Evolutionary conservation across 1,139 yeast genomes (phyloP).

Genomic region (Debaryomyces sp.): DNA sequence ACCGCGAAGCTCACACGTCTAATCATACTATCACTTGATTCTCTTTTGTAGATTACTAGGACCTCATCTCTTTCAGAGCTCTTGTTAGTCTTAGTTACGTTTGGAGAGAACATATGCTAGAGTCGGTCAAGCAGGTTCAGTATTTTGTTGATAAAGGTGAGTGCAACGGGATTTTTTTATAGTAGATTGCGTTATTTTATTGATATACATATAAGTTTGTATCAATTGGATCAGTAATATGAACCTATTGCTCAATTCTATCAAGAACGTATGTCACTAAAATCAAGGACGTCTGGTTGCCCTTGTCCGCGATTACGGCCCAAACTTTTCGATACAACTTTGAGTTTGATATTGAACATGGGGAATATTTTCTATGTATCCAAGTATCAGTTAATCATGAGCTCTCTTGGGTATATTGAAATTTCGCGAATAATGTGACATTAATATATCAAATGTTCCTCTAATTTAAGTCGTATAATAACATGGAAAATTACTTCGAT

Average conservation of each 20-base stretch:
- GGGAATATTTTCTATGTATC: neutral
- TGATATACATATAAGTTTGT: too few species aligned
- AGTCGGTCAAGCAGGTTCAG: neutral
- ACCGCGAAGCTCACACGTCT: constrained; percentile 4
- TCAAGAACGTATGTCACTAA: neutral
- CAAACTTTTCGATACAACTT: too few species aligned
- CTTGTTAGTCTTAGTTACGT: neutral
- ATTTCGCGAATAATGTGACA: too few species aligned
- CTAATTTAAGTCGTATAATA: too few species aligned
- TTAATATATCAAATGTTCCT: too few species aligned
- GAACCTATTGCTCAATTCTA: neutral
- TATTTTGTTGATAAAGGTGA: neutral
- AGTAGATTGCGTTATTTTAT: neutral
- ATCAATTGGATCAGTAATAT: neutral
- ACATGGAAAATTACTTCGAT: too few species aligned
- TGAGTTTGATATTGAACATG: neutral
- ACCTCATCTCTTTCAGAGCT: neutral
- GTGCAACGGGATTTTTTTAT: neutral
- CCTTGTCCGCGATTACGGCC: neutral
- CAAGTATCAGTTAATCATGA: neutral
- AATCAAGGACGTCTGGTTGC: too few species aligned
- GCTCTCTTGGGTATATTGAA: too few species aligned
- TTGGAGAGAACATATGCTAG: neutral
- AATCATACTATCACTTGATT: neutral
- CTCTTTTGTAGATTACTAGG: neutral